Evolutionary conservation across 2,329 filamentous ascomycete genomes (phyloP), one percentile per base, ranked within the genome.

Genomic region (Talaromyces rugulosus): DNA sequence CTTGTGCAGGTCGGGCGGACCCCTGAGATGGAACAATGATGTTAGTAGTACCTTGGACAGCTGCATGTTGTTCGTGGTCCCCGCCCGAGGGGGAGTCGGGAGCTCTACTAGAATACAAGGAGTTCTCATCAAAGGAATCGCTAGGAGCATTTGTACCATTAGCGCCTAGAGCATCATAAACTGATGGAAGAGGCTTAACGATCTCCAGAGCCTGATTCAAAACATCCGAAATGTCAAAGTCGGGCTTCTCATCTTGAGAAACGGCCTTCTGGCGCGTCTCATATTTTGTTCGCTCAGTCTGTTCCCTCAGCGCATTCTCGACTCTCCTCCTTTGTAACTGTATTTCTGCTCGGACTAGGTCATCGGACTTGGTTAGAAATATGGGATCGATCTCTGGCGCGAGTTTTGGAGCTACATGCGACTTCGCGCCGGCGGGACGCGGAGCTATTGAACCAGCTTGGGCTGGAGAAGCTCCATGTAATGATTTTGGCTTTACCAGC

Each of bases 81-180:
- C 74, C 75, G 44, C 78, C 75, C 64, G 82, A 81, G 73, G 84
- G 81, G 66, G 92, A 96, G 74, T 93, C 90, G 81, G 93, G 89
- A 66, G 84, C 85, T 79, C 89, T 91, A 78, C 93, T 97, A 67
- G 94, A 97, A 81, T 98, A 97, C 77, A 96, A 96, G 47, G 92
- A 95, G 72, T 96, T 92, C 74, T 96, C 89, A 78, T 97, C 92
- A 79, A 92, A 91, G 40, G 91, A 95, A 75, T 94, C 91, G 83
- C 83, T 90, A 72, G 85, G 83, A 74, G 87, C 86, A 71, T 81
- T 82, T 76, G 88, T 82, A 68, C 81, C 81, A 79, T 85, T 84
- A 81, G 81, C 80, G 63, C 77, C 74, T 65, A 77, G 73, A 42
- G 67, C 77, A 73, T 82, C 77, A 69, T 82, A 77, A 69, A 85